These are phyloP conservation scores for Carpinus viminea DNA, from an alignment of 306 rosid species.

Conservation along the genomic window DNA sequence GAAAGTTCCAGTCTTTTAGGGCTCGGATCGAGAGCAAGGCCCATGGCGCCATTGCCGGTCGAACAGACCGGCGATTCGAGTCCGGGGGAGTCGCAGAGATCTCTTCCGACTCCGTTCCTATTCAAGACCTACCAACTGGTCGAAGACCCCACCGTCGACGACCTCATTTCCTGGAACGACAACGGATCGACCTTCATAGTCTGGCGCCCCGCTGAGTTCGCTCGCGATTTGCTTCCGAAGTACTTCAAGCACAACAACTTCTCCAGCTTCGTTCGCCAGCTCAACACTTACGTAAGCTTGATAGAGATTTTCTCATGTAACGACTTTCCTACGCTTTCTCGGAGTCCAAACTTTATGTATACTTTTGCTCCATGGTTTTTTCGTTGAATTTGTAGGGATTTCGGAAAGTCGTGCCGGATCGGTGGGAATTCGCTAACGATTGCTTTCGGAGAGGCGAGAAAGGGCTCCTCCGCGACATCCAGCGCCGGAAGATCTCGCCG, in stretches of 20 bases:
- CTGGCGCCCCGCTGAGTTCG: conserved; percentile 95
- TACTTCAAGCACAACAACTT: conserved; percentile 91
- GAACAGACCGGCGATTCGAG: conserved; percentile 75
- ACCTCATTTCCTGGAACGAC: conserved; percentile 88
- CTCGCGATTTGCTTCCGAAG: conserved; percentile 92
- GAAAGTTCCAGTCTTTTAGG: background rate
- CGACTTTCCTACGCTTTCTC: background rate
- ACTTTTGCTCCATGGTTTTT: background rate
- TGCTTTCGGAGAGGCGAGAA: conserved; percentile 77
- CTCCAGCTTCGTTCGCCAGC: conserved; percentile 97
- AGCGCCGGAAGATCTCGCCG: conserved; percentile 70
- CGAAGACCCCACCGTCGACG: conserved; percentile 77
- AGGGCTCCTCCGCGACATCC: conserved; percentile 79
- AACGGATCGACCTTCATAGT: conserved; percentile 84
- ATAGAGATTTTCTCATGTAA: background rate
- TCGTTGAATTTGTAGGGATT: conserved; percentile 60
- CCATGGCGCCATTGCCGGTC: conserved; percentile 66
- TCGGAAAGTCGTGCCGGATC: conserved; percentile 92
- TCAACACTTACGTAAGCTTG: conserved; percentile 76
- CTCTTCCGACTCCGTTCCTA: conserved; percentile 88
- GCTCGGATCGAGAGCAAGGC: conserved; percentile 47
- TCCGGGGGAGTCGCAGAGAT: conserved; percentile 64
- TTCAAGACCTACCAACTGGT: conserved; percentile 86
- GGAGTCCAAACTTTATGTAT: background rate
- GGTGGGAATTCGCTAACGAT: conserved; percentile 96